Evolutionary conservation across 2,329 filamentous ascomycete species (phyloP), one percentile per base, ranked within the genome.

Genomic region (Fusarium sp.): DNA sequence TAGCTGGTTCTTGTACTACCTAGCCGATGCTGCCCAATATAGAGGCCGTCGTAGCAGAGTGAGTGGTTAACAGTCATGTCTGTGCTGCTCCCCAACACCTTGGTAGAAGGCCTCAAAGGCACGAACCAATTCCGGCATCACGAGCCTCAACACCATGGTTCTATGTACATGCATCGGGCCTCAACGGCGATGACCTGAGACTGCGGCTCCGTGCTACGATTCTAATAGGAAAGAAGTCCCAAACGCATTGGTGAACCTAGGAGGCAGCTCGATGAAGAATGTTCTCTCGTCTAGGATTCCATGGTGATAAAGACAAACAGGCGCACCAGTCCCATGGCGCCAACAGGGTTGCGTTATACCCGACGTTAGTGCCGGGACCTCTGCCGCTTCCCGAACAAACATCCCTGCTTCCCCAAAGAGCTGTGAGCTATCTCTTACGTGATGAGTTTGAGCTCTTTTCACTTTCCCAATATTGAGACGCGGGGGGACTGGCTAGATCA

Each of bases 21-120:
- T 90, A 89, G 0, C 87, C 89, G 47, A 91, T 87, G 31, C 85
- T 88, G 3, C 89, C 89, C 18, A 91, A 83, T 13, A 34, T 34
- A 13, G 31, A 34, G 31, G 31, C 11, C 11, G 10, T 34, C 31
- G 11, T 34, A 34, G 13, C 1, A 34, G 31, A 34, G 31, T 34
- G 10, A 34, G 31, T 34, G 13, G 27, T 84, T 82, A 64, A 90
- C 82, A 35, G 79, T 76, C 57, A 91, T 87, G 71, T 90, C 87
- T 20, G 85, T 89, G 50, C 29, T 58, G 59, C 22, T 63, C n/a
- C 14, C 22, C n/a, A 38, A 20, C 31, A 47, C 56, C 22, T 47
- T 40, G 5, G 29, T 63, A 4, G 20, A 62, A 16, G 59, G 64
- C 31, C 64, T 67, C 9, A 31, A 31, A 16, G 64, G 47, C 22